Evolutionary conservation across 2,329 filamentous ascomycete species (phyloP), one percentile per base, ranked within the genome.

Genomic region (Colletotrichum filicis): DNA sequence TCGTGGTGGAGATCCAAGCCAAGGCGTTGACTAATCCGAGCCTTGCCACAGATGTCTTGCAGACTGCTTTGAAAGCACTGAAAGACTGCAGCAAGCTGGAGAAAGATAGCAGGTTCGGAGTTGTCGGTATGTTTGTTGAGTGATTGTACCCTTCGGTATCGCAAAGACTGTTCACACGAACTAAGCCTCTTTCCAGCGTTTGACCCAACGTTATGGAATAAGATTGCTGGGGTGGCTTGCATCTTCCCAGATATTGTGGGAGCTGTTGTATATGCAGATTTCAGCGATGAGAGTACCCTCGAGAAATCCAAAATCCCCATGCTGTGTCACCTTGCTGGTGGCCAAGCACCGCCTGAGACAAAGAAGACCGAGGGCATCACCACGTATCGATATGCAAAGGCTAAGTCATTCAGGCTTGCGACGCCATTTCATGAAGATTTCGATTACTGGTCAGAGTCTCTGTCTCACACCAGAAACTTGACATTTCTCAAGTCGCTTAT

Each of bases 391-490:
- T 42, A 42, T 6, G 37, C 37, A 16, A 42, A 42, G 14, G 37
- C 37, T 14, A 59, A 79, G 2, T 84, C 84, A 1, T 76, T 80
- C 0, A 76, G 79, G 0, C 90, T 89, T 75, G 81, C 77, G 0
- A 76, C 88, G 0, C 90, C 90, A 0, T 86, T 86, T 12, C 83
- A 87, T 58, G 59, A 77, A 0, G 80, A 85, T 69, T 92, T 90
- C 79, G 82, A 87, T 73, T 85, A 87, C 71, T 80, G 85, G 5
- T 82, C 87, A 0, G 92, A 91, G 46, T 85, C 87, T 0, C 83
- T 94, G 0, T 86, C 91, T 0, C 92, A 95, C 78, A 93, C 92
- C 0, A 87, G 93, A 1, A 91, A 85, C 67, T 82, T 94, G 2
- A 42, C 37, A 16, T 42, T 42, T 42, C 37, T 42, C 2, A 42